These are phyloP conservation scores for Scheffersomyces illinoinensis DNA, from an alignment of 1,139 yeast species.

Conservation along the genomic window DNA sequence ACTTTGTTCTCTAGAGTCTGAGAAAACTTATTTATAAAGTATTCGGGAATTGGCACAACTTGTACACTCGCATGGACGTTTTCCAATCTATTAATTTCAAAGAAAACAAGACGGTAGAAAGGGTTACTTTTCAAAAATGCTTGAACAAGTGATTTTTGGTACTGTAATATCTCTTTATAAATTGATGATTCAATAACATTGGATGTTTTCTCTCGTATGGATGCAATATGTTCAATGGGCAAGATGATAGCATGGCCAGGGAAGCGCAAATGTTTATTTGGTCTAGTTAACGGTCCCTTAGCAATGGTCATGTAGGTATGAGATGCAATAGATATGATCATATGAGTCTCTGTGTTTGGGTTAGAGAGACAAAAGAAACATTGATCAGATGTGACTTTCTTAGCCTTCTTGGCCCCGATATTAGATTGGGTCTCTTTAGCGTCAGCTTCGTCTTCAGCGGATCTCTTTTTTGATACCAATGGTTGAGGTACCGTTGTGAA, in stretches of 20 bases:
- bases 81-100: conserved; percentile 57
- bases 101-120: conserved; percentile 51
- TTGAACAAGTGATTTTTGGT: conserved; percentile 43
- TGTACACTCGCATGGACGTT: conserved; percentile 71
- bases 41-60: conserved; percentile 56
- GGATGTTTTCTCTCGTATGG: conserved; percentile 22
- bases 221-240: conserved; percentile 77
- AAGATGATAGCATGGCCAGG: conserved; percentile 83
- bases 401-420: conserved; percentile 21
- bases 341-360: conserved; percentile 74
- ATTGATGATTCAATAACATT: conserved; percentile 19
- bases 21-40: conserved; percentile 37
- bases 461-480: not conserved
- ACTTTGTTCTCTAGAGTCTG: conserved; percentile 38
- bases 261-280: conserved; percentile 46
- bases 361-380: conserved; percentile 88
- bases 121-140: conserved; percentile 41
- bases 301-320: conserved; percentile 74
- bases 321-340: conserved; percentile 75
- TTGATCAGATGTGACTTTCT: conserved; percentile 49
- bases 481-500: conserved; percentile 18
- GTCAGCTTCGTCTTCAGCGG: conserved; percentile 3
- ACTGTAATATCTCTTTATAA: conserved; percentile 33
- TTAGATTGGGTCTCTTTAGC: conserved; percentile 8
- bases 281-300: conserved; percentile 77